Conservation (phyloP, 1,284 basidiomycete genomes). For the Sanguinoderma infundibulare region DNA sequence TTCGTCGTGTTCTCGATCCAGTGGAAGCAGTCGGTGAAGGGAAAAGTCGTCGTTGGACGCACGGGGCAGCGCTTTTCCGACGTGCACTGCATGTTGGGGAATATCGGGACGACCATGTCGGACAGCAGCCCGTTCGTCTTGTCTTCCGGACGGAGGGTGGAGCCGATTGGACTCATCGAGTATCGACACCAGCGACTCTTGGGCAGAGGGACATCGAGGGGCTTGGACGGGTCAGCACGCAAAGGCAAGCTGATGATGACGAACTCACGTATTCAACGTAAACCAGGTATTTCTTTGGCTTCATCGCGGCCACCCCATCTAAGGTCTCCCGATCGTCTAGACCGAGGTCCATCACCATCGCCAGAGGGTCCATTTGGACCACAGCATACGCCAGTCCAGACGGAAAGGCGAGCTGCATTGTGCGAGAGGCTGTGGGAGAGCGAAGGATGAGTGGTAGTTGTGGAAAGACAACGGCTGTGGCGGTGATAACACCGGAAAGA, state of each 20-base stretch:
- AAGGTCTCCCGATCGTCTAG: not conserved
- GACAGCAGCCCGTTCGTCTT: not conserved
- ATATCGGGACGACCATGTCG: constrained; percentile 11
- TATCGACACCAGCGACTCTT: not conserved
- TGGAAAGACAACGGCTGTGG: not conserved
- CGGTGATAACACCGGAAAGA: too few species aligned
- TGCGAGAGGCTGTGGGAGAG: not conserved
- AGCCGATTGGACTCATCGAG: not conserved
- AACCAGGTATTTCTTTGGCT: constrained; percentile 11
- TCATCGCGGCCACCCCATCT: not conserved
- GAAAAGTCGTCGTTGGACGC: not conserved
- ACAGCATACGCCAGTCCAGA: not conserved
- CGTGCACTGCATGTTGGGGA: not conserved
- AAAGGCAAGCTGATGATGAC: not conserved
- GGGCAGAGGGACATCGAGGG: not conserved
- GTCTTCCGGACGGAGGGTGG: not conserved
- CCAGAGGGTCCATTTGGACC: not conserved
- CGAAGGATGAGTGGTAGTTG: not conserved
- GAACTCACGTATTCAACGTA: not conserved
- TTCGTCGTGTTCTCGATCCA: constrained; percentile 2
- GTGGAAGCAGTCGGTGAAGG: constrained; percentile 11
- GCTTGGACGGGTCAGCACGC: not conserved
- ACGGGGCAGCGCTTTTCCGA: not conserved
- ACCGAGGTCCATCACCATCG: constrained; percentile 1
- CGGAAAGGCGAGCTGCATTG: not conserved